These are phyloP conservation scores for Podaxis pistillaris DNA, from an alignment of 768 basidiomycete genomes.

Conservation along the genomic window DNA sequence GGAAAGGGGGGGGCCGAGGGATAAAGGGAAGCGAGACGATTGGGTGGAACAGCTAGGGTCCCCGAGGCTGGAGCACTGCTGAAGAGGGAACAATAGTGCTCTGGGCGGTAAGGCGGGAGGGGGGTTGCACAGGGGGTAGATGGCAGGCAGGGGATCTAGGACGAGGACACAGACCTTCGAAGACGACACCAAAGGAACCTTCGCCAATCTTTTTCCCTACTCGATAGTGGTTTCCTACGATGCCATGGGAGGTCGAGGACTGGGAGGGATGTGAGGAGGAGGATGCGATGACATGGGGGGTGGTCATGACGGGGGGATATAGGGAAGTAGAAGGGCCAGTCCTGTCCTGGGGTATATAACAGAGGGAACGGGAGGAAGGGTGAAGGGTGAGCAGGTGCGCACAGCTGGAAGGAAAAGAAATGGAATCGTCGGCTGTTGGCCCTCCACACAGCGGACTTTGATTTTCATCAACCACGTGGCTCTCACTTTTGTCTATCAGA, in stretches of 20 bases:
- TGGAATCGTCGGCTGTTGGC: constrained; percentile 26
- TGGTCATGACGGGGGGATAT: constrained; percentile 52
- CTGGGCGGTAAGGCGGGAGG: constrained; percentile 7
- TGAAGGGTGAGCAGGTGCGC: constrained; percentile 20
- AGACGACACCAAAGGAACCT: constrained; percentile 97
- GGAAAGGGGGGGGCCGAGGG: background rate
- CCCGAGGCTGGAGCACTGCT: background rate
- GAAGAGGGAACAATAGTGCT: background rate
- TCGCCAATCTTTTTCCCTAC: constrained; percentile 99
- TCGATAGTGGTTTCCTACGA: constrained; percentile 78
- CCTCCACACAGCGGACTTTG: constrained; percentile 22
- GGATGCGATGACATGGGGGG: constrained; percentile 82
- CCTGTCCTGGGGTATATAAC: constrained; percentile 20
- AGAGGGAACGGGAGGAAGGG: constrained; percentile 13
- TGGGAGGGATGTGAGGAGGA: constrained; percentile 65
- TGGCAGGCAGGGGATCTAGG: background rate
- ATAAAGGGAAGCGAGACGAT: background rate
- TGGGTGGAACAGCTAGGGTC: background rate
- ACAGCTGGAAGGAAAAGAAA: constrained; percentile 24
- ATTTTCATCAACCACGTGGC: constrained; percentile 16
- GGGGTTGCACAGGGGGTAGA: background rate
- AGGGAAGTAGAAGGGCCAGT: constrained; percentile 20
- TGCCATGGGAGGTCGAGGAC: constrained; percentile 64
- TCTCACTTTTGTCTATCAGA: background rate
- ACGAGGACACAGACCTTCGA: constrained; percentile 67